Conservation (phyloP, 331 rosid genomes). For the Spiraea crenata region DNA sequence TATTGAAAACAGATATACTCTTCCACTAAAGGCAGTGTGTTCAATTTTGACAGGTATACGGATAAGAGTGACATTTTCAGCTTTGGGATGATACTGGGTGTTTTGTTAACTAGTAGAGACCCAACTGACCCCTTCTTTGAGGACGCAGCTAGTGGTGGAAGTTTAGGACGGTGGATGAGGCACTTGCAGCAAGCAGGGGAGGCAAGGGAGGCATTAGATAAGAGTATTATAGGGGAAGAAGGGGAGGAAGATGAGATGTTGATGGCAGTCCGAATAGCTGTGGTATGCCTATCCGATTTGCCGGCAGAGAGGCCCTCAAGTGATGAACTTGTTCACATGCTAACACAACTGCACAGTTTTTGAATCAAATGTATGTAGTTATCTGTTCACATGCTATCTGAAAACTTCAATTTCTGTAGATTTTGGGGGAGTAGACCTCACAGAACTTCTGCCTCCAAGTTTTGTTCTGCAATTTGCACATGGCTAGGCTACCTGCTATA, state of each 20-base stretch:
- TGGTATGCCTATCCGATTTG: constrained; percentile 84
- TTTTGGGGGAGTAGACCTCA: constrained; percentile 22
- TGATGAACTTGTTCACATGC: constrained; percentile 96
- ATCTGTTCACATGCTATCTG: too few relatives aligned
- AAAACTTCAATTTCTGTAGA: constrained; percentile 30
- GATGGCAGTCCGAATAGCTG: constrained; percentile 95
- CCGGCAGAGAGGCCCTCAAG: constrained; percentile 95
- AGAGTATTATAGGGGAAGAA: constrained; percentile 78
- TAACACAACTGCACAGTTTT: constrained; percentile 96
- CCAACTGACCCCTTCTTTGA: constrained; percentile 78
- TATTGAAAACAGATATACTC: constrained; percentile 14
- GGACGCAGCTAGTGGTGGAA: constrained; percentile 73
- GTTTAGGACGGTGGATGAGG: constrained; percentile 77
- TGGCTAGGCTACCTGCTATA: constrained; percentile 12
- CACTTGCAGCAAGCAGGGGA: constrained; percentile 88
- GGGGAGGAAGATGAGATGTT: constrained; percentile 98
- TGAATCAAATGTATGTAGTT: constrained; percentile 38
- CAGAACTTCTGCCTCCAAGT: constrained; percentile 26
- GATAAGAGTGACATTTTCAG: constrained; percentile 95
- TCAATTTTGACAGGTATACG: constrained; percentile 61
- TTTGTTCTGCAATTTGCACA: constrained; percentile 17
- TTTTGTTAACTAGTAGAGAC: constrained; percentile 73
- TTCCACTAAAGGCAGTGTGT: background rate
- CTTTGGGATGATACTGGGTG: constrained; percentile 84
- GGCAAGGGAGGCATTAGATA: constrained; percentile 74